A percentile compares a stretch with the other conserved stretches of the same genome.
phyloP scores from a whole-genome alignment of 139 green algal species.

The Chlorella sp. region DNA sequence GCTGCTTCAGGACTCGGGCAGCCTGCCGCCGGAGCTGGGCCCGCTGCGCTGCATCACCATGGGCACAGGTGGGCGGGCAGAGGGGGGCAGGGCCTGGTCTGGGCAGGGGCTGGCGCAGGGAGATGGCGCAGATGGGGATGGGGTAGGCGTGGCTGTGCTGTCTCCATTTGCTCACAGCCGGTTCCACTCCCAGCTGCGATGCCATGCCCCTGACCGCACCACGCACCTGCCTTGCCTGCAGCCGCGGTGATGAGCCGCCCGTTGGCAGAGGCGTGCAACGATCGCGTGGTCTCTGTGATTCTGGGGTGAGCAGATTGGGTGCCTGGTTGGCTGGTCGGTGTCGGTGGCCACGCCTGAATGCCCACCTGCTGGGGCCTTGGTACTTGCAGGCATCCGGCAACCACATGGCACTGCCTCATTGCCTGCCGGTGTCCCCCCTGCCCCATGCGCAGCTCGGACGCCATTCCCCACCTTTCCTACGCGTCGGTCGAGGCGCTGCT shows the following conservation, averaged over 20 bases:
- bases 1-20: constrained; percentile 46
- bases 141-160: no score
- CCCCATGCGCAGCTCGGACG: no score
- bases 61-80: constrained; percentile 23
- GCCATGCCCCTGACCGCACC: no score
- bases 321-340: background rate
- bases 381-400: no score
- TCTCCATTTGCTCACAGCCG: no score
- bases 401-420: background rate
- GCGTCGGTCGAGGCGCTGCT: constrained; percentile 56
- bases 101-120: background rate
- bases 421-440: background rate
- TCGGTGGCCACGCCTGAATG: background rate
- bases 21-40: constrained; percentile 37
- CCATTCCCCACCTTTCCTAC: constrained; percentile 53
- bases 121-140: no score
- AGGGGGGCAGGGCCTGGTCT: background rate
- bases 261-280: constrained; percentile 39
- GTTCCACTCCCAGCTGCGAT: no score
- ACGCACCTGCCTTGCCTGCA: background rate
- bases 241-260: constrained; percentile 55
- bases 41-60: constrained; percentile 48
- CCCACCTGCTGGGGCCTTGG: no score
- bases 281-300: constrained; percentile 52
- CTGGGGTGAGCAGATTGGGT: constrained; percentile 9